Conservation (phyloP, 805 yeast species). For the Kodamaea sagamina region DNA sequence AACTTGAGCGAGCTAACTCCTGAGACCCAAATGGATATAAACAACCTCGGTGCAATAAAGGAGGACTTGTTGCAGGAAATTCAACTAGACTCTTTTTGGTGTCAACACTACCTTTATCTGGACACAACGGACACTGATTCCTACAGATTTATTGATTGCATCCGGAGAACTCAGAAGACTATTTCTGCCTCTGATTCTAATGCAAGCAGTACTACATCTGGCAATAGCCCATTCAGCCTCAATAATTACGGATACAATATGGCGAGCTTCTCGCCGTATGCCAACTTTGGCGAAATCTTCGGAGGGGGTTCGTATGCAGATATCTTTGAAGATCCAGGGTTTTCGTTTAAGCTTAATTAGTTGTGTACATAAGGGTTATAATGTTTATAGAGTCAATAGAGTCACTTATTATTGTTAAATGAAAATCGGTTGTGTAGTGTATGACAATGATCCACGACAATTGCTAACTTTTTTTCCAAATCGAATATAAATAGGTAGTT, state of each 20-base stretch:
- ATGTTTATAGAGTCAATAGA: not conserved
- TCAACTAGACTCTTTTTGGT: slow-evolving; percentile 16
- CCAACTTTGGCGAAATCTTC: slow-evolving; percentile 8
- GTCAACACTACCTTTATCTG: slow-evolving; percentile 12
- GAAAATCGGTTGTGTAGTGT: no score
- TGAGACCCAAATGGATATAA: not conserved
- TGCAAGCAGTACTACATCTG: not conserved
- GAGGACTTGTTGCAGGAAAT: slow-evolving; percentile 9
- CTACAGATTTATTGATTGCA: slow-evolving; percentile 5
- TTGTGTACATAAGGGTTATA: not conserved
- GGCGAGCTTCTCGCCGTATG: slow-evolving; percentile 7
- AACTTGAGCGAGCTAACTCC: not conserved
- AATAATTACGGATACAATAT: not conserved
- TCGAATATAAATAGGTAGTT: not conserved
- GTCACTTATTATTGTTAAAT: no score
- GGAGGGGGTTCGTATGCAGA: slow-evolving; percentile 2
- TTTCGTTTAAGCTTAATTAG: slow-evolving; percentile 4
- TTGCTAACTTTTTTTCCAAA: not conserved
- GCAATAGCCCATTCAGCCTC: slow-evolving; percentile 3
- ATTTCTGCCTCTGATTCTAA: not conserved
- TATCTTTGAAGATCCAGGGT: slow-evolving; percentile 5
- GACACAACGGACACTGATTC: not conserved
- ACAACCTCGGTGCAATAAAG: not conserved
- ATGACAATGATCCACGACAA: no score
- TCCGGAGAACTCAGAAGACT: not conserved